Base-by-base conservation (phyloP, 139 green algal species). In the Tetradesmus obliquus region DNA sequence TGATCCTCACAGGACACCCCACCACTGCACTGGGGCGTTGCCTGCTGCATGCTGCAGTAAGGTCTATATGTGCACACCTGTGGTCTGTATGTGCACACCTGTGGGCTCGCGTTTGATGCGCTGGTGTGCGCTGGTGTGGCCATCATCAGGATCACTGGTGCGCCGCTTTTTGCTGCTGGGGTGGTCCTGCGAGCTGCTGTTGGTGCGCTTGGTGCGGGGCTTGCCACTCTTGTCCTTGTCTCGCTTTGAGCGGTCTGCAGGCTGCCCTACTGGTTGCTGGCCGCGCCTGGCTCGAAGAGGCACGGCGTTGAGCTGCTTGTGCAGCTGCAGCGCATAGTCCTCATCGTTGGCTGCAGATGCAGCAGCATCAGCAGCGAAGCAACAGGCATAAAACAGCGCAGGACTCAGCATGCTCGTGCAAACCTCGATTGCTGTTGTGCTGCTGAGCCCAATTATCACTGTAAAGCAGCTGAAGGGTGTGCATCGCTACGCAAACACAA, bases 221-320 rank as follows among this genome's bases (percentile, higher is more conserved):
- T 85, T 84, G 76, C 76, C 24, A 55, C 53, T 71, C 69, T 60
- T 84, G 69, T 55, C 74, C 5, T 24, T 83, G 6, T 83, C 71
- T 55, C 54, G 53, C 19, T 69, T 90, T 3, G 74, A 3, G 4
- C 45, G 69, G 32, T 90, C 71, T 55, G 58, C 8, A 32, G 86
- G 86, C 86, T 89, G 84, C 2, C 8, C 51, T 53, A 71, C 71
- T 79, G 57, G 51, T 5, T 90, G 55, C 55, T 90, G 86, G 19
- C 86, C 86, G 5, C 71, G 53, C 20, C 76, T 69, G 51, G 55
- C 71, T 10, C 85, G 85, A 1, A 90, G 53, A n/a, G 86, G 71
- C 6, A 90, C 79, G 51, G 86, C 86, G 55, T 90, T 90, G 20
- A 90, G 86, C 86, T 90, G 86, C 53, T 84, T 90, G 60, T 90